These are phyloP conservation scores for Przewalskia tangutica DNA, from an alignment of 257 asterid species.

Conservation along the genomic window DNA sequence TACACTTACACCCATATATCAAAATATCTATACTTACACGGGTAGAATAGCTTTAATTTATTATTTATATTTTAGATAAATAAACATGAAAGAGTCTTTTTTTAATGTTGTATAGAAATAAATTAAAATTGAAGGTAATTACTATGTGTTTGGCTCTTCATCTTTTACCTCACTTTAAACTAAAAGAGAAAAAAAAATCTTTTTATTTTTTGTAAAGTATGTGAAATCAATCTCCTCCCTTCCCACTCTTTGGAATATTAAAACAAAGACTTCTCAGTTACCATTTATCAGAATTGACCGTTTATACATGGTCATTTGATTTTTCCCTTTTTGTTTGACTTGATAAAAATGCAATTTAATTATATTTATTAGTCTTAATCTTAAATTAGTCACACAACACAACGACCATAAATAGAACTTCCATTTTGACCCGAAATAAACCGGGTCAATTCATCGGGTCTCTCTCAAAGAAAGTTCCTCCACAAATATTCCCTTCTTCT, in stretches of 20 bases:
- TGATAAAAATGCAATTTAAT: not conserved
- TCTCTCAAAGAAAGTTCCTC: conserved; percentile 20
- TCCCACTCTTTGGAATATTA: not conserved
- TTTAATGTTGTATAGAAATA: too few species aligned
- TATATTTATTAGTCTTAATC: not conserved
- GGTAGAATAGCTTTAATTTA: too few species aligned
- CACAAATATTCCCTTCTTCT: conserved; percentile 13
- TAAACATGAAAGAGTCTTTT: too few species aligned
- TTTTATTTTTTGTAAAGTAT: too few species aligned
- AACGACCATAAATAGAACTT: not conserved
- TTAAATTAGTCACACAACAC: not conserved
- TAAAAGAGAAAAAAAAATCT: too few species aligned
- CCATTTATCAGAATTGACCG: not conserved
- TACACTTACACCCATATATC: too few species aligned
- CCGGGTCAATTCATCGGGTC: conserved; percentile 25
- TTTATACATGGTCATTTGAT: not conserved
- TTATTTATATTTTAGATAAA: too few species aligned
- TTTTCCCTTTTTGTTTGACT: not conserved
- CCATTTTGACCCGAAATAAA: conserved; percentile 6
- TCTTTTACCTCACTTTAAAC: too few species aligned
- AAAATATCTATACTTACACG: too few species aligned
- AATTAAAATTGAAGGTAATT: too few species aligned
- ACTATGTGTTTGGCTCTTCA: too few species aligned
- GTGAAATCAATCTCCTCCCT: too few species aligned
- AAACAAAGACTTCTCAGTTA: not conserved